phyloP scores from a whole-genome alignment of 208 protist genomes.

The Trypanosoma rangeli region DNA sequence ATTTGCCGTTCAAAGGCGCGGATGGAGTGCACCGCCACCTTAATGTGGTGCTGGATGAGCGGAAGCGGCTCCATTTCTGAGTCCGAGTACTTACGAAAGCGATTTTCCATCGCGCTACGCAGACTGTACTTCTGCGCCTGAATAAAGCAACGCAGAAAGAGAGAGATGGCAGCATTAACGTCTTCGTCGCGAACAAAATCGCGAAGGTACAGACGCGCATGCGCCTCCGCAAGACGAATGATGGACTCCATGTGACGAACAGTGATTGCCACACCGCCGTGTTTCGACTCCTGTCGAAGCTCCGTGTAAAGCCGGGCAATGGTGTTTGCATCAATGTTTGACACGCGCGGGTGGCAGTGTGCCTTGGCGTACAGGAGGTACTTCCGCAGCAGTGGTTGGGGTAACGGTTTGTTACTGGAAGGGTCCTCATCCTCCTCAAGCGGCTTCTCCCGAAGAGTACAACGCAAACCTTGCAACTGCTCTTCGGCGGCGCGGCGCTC shows the following conservation, averaged over 20 bases:
- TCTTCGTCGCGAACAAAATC: constrained; percentile 97
- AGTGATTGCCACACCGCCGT: constrained; percentile 96
- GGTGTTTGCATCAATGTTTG: constrained; percentile 93
- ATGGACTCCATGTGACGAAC: constrained; percentile 99
- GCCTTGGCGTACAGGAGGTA: constrained; percentile 98
- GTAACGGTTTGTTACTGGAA: constrained; percentile 78
- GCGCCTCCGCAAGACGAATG: constrained; percentile 97
- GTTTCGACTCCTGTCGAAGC: constrained; percentile 94
- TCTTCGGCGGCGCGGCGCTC: constrained; percentile 61
- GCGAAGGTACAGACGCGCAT: constrained; percentile 97
- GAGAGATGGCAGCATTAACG: constrained; percentile 96
- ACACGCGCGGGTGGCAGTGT: constrained; percentile 92
- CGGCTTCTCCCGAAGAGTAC: constrained; percentile 12
- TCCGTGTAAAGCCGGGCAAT: constrained; percentile 96
- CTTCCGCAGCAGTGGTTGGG: constrained; percentile 96
- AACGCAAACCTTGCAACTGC: constrained; percentile 52
- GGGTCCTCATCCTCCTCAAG: constrained; percentile 82
- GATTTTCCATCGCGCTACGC: constrained; percentile 83
- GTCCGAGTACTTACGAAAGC: constrained; percentile 88
- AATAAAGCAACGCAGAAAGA: constrained; percentile 99
- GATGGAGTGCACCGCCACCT: constrained; percentile 73
- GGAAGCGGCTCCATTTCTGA: constrained; percentile 83
- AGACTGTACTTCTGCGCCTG: constrained; percentile 94
- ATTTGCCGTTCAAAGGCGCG: constrained; percentile 85
- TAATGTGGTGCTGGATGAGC: constrained; percentile 87